phyloP scores from a whole-genome alignment of 2,329 filamentous ascomycete species.

The Trichoderma sp. region DNA sequence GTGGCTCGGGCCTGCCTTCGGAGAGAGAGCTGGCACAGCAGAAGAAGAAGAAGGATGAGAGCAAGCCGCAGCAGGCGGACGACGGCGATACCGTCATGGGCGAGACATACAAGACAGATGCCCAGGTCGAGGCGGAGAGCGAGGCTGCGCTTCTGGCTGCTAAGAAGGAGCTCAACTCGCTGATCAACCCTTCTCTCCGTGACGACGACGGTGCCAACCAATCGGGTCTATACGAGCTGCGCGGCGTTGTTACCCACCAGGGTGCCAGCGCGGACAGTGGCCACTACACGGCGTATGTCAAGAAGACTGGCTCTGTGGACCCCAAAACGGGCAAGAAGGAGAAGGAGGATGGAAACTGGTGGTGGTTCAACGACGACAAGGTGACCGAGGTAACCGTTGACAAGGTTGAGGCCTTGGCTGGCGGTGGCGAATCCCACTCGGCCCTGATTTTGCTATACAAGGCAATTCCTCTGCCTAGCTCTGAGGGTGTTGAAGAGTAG shows the following conservation, averaged over 20 bases:
- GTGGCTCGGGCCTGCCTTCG: constrained; percentile 53
- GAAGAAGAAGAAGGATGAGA: constrained; percentile 49
- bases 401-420: constrained; percentile 86
- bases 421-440: constrained; percentile 86
- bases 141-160: constrained; percentile 73
- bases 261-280: constrained; percentile 95
- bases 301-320: constrained; percentile 78
- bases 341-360: constrained; percentile 93
- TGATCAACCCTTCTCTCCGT: constrained; percentile 75
- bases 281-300: constrained; percentile 97
- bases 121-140: constrained; percentile 86
- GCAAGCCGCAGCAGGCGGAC: constrained; percentile 39
- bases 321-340: constrained; percentile 75
- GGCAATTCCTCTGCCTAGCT: constrained; percentile 68
- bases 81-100: constrained; percentile 76
- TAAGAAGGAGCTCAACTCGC: constrained; percentile 83
- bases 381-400: constrained; percentile 89
- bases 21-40: constrained; percentile 57
- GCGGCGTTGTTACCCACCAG: constrained; percentile 94
- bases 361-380: constrained; percentile 99
- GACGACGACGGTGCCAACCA: constrained; percentile 85
- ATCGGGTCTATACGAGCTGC: constrained; percentile 91
- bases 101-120: constrained; percentile 87
- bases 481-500: constrained; percentile 50
- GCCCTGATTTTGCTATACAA: constrained; percentile 80